Evolutionary conservation across 129 eudicot species (phyloP), one percentile per base, ranked within the genome.

Genomic region (Mikania micrantha): DNA sequence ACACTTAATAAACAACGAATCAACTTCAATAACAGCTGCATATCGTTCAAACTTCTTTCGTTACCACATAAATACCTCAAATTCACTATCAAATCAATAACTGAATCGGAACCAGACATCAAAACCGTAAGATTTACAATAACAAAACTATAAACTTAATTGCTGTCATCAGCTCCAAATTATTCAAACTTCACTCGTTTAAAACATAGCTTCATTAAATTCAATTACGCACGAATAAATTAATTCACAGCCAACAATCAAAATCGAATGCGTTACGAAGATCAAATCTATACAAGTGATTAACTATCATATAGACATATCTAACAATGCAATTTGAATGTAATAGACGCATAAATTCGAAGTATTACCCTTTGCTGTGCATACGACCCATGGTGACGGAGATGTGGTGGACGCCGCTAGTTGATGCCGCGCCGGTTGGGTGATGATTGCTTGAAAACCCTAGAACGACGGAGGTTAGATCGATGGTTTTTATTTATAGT

Each of bases 371-470:
- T 57, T 73, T 24, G 74, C 90, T 85, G 86, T 85, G 90, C 90
- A 84, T 84, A 66, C 86, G 90, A 57, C 90, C 90, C 90, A 84
- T 84, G 86, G 70, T 58, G 78, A 61, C 78, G 60, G 67, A 19
- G 71, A 25, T 60, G 77, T 42, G 29, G 35, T 13, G 57, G 53
- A 45, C 56, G 78, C 68, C 29, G 85, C 70, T 24, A 31, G 60
- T 31, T 60, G 64, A 54, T 58, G 74, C 44, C 15, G 58, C 71
- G 1, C 71, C 19, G 57, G 70, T 25, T 9, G 17, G 6, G 69
- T 48, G 39, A 28, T 28, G 27, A 41, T 0, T 44, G 70, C 1
- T 66, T 44, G 36, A 10, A 66, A 66, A 66, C 59, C 71, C 71
- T 66, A 66, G 59, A 45, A 44, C 4, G 38, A 27, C 24, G 4